These are phyloP conservation scores for Tetracladium setigerum DNA, from an alignment of 495 filamentous ascomycete genomes.

Conservation along the genomic window DNA sequence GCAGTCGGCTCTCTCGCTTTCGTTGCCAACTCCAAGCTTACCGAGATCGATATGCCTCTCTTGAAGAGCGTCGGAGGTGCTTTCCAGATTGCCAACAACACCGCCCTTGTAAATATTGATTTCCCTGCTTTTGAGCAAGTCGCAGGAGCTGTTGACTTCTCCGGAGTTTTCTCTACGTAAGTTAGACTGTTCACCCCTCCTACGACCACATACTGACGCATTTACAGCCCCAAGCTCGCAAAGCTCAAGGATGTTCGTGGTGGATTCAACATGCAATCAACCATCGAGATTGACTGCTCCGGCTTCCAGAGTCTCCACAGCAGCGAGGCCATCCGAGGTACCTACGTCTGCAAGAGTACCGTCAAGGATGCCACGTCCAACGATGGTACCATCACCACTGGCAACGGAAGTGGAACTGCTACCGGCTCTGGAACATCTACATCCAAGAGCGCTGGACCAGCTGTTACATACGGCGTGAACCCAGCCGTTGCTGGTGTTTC, in stretches of 20 bases:
- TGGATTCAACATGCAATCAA: constrained; percentile 78
- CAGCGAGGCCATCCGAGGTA: constrained; percentile 52
- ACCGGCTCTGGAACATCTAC: constrained; percentile 19
- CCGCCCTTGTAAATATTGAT: constrained; percentile 52
- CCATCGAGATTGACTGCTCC: constrained; percentile 50
- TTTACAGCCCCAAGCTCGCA: constrained; percentile 58
- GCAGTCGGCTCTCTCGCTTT: constrained; percentile 43
- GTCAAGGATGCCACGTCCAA: constrained; percentile 33
- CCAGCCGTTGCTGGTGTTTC: constrained; percentile 23
- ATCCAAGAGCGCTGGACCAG: constrained; percentile 38
- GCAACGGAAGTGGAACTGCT: constrained; percentile 16
- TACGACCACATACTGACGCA: constrained; percentile 13
- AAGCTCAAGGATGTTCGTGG: constrained; percentile 68
- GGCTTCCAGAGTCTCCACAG: constrained; percentile 35
- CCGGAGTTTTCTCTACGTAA: constrained; percentile 77
- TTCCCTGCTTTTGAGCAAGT: constrained; percentile 63
- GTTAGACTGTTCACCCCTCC: constrained; percentile 27
- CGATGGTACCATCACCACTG: constrained; percentile 33
- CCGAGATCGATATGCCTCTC: constrained; percentile 65
- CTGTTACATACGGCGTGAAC: constrained; percentile 30
- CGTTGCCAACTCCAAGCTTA: constrained; percentile 65
- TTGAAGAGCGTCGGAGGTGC: constrained; percentile 67
- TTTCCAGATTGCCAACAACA: constrained; percentile 84
- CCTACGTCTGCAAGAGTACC: constrained; percentile 44
- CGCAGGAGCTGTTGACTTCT: constrained; percentile 81